A percentile compares a stretch with the other conserved stretches of the same genome.
These are phyloP conservation scores for Nyssa sinensis DNA, from an alignment of 148 eudicot genomes.

Conservation along the genomic window DNA sequence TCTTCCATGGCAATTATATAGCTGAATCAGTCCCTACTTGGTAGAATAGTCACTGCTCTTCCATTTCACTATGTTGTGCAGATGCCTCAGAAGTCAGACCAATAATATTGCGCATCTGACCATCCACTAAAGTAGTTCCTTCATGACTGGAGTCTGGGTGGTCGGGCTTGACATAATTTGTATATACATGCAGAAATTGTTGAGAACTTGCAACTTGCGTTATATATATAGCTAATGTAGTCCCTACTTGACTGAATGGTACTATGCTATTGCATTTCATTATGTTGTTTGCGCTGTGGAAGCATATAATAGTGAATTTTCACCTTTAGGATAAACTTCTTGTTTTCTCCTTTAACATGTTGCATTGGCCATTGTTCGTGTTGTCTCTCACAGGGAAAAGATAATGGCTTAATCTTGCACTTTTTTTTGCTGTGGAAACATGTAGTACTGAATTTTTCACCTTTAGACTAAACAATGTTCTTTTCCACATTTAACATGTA, in stretches of 20 bases:
- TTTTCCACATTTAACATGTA: background rate
- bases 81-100: background rate
- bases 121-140: background rate
- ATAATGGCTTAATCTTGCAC: too few species aligned
- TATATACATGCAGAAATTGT: background rate
- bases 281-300: background rate
- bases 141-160: background rate
- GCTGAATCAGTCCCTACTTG: background rate
- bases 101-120: background rate
- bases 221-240: background rate
- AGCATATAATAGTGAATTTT: background rate
- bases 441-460: background rate
- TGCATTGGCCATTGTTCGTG: background rate
- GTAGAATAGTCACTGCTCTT: background rate
- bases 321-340: background rate
- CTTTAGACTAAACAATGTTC: background rate
- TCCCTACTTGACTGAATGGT: background rate
- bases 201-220: background rate
- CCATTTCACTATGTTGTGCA: background rate
- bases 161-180: background rate
- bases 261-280: background rate
- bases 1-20: background rate
- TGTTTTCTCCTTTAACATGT: background rate
- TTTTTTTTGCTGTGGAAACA: too few species aligned
- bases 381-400: constrained; percentile 65